Evolutionary conservation across 148 eudicot genomes (phyloP).

Genomic region (Cornus controversa): DNA sequence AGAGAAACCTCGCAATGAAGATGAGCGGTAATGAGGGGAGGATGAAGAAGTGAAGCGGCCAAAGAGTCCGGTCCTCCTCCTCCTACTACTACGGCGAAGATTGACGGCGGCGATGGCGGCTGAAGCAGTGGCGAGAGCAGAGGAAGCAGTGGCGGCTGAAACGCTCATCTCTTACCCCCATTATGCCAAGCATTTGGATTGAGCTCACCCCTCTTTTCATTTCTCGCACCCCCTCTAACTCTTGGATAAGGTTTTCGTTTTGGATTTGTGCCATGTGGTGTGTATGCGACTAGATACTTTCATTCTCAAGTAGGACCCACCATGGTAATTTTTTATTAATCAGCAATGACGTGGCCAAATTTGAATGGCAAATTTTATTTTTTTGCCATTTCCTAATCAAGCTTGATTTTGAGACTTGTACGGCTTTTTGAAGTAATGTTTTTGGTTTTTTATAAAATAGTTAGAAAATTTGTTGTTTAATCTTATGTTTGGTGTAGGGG

Average conservation of each 20-base stretch:
- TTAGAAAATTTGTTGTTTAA: no score
- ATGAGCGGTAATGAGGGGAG: background rate
- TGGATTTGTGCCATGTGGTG: no score
- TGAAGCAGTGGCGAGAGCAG: constrained; percentile 12
- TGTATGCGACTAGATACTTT: no score
- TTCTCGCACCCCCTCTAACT: background rate
- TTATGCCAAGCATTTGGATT: constrained; percentile 11
- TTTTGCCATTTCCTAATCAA: no score
- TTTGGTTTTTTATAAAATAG: no score
- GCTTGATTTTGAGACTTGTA: no score
- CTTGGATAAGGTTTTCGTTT: constrained; percentile 2
- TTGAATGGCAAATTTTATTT: no score
- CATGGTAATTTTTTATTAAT: no score
- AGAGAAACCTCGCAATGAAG: constrained; percentile 4
- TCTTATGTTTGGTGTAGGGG: no score
- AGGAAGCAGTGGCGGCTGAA: constrained; percentile 15
- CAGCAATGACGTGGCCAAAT: no score
- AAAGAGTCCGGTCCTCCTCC: background rate
- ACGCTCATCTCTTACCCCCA: constrained; percentile 32
- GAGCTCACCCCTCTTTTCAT: background rate
- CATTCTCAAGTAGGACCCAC: no score
- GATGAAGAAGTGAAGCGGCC: background rate
- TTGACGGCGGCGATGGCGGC: background rate
- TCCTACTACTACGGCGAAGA: background rate
- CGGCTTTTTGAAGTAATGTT: no score